phyloP scores from a whole-genome alignment of 73 alveolate genomes.

The Effrenium voratum region DNA sequence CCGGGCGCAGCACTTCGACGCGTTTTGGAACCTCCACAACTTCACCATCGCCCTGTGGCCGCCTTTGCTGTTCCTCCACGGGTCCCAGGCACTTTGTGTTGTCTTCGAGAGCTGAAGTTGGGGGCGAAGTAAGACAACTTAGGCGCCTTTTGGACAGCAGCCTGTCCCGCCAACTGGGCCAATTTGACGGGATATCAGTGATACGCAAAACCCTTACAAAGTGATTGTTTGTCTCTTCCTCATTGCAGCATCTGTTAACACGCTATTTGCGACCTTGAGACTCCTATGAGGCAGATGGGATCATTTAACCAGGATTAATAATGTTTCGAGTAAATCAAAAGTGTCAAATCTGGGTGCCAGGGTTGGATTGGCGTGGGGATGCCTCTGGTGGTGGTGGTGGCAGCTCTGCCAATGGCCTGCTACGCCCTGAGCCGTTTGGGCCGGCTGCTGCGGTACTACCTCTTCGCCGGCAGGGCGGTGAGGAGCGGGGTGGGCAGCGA shows the following conservation, averaged over 20 bases:
- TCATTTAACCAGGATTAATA: no score
- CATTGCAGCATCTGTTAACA: no score
- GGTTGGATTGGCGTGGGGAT: constrained; percentile 73
- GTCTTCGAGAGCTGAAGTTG: no score
- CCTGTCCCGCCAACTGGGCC: no score
- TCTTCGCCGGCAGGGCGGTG: neutral
- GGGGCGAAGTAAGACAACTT: no score
- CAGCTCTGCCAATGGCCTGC: constrained; percentile 19
- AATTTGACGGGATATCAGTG: no score
- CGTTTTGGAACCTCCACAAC: constrained; percentile 55
- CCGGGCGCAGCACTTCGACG: constrained; percentile 5
- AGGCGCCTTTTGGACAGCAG: no score
- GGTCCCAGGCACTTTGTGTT: neutral
- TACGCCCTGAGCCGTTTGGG: constrained; percentile 34
- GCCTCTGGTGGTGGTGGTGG: constrained; percentile 68
- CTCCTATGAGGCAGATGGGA: no score
- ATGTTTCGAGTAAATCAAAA: no score
- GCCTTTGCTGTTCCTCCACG: constrained; percentile 26
- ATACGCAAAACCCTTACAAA: no score
- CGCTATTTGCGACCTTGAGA: no score
- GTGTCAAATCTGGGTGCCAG: constrained; percentile 56
- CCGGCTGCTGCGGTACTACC: constrained; percentile 25
- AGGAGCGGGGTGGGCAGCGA: neutral
- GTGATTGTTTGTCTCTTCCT: no score
- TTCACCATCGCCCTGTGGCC: constrained; percentile 52